Percentiles rank a stretch among this genome's conserved stretches.
These are phyloP conservation scores for Blastomyces percursus DNA, from an alignment of 2,329 filamentous ascomycete species.

Conservation along the genomic window DNA sequence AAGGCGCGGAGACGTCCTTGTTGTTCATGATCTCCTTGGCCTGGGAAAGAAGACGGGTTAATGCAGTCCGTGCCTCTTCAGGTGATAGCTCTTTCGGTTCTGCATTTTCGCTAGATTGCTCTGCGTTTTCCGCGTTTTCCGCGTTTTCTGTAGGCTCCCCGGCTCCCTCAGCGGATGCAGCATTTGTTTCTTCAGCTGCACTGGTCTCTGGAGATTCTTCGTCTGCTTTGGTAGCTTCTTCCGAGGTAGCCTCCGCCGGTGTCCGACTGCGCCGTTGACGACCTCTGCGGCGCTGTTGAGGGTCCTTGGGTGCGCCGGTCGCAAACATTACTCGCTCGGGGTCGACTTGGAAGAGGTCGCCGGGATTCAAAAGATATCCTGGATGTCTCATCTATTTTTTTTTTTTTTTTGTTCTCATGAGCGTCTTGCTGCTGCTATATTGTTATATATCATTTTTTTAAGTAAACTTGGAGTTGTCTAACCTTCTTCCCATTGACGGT, in stretches of 20 bases:
- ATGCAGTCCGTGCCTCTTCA: constrained; percentile 32
- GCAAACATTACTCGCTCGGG: constrained; percentile 78
- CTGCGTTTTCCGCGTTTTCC: constrained; percentile 6
- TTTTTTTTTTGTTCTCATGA: background rate
- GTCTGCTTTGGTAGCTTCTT: constrained; percentile 21
- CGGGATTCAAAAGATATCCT: constrained; percentile 87
- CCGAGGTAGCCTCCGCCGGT: constrained; percentile 19
- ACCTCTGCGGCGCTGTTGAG: constrained; percentile 29
- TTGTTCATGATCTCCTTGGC: constrained; percentile 51
- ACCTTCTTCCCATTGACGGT: constrained; percentile 96
- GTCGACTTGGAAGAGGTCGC: constrained; percentile 96
- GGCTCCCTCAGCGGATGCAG: constrained; percentile 11
- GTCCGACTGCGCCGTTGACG: constrained; percentile 24
- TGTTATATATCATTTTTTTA: background rate
- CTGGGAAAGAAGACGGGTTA: constrained; percentile 45
- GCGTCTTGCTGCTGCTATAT: background rate
- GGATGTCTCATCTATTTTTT: constrained; percentile 69
- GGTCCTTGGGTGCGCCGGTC: constrained; percentile 62
- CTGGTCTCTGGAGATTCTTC: constrained; percentile 19
- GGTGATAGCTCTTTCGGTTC: constrained; percentile 10
- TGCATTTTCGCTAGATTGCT: constrained; percentile 31
- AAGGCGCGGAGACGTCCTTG: constrained; percentile 45
- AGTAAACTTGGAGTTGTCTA: constrained; percentile 16
- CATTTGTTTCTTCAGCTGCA: constrained; percentile 17
- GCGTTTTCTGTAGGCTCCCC: constrained; percentile 1